These are phyloP conservation scores for Penicillium brevicompactum DNA, from an alignment of 2,329 filamentous ascomycete genomes.

Conservation along the genomic window DNA sequence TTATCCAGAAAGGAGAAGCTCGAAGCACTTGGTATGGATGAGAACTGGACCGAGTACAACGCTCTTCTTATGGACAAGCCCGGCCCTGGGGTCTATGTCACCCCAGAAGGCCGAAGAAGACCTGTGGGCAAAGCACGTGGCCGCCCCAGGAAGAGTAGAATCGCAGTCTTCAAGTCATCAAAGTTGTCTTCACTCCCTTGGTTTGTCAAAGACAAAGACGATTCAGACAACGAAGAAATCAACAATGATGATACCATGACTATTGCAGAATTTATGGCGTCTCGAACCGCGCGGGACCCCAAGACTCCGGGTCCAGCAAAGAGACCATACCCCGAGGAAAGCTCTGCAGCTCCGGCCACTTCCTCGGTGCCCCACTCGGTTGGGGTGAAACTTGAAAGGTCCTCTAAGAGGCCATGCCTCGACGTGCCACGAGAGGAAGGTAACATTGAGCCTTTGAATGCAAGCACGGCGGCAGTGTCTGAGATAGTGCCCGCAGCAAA, in stretches of 20 bases:
- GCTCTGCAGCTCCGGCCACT: background rate
- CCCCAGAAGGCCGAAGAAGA: slow-evolving; percentile 40
- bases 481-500: background rate
- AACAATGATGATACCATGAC: background rate
- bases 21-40: slow-evolving; percentile 42
- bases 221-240: slow-evolving; percentile 6
- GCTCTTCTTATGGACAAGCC: slow-evolving; percentile 40
- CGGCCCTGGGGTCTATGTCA: slow-evolving; percentile 44
- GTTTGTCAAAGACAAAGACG: slow-evolving; percentile 29
- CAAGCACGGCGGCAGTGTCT: background rate
- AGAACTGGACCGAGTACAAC: slow-evolving; percentile 45
- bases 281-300: background rate
- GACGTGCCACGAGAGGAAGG: background rate
- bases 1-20: slow-evolving; percentile 43
- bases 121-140: slow-evolving; percentile 41
- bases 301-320: background rate
- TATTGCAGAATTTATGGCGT: background rate
- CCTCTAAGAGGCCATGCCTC: slow-evolving; percentile 23
- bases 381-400: slow-evolving; percentile 10
- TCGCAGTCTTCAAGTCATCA: slow-evolving; percentile 43
- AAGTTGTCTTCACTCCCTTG: slow-evolving; percentile 37
- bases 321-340: background rate
- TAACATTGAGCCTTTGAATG: background rate
- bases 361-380: background rate
- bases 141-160: slow-evolving; percentile 40